Evolutionary conservation across 73 alveolate genomes (phyloP).

Genomic region (Tetrahymena thermophila): DNA sequence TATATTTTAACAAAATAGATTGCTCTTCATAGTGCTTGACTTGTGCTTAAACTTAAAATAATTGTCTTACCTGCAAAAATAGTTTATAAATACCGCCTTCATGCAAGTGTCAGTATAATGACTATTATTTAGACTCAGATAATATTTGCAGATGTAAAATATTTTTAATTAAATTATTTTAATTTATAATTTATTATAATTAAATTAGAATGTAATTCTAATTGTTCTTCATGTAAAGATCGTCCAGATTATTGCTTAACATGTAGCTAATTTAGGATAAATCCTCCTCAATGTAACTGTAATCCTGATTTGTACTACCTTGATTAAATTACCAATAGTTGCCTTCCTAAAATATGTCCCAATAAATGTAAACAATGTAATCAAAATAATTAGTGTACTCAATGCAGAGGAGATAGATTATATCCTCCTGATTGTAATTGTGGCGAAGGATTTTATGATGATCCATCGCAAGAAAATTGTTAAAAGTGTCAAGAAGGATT

Average conservation of each 20-base stretch:
- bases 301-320: neutral
- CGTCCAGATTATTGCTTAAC: neutral
- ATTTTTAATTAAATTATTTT: no score
- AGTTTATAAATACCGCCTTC: neutral
- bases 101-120: no score
- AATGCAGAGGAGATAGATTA: neutral
- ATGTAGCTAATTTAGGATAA: neutral
- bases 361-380: no score
- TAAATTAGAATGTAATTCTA: neutral
- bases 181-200: no score
- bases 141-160: neutral
- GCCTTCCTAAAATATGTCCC: neutral
- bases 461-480: neutral
- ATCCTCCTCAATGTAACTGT: neutral
- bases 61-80: neutral
- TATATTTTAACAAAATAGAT: neutral
- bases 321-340: neutral
- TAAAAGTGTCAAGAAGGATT: neutral
- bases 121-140: neutral
- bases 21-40: neutral
- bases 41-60: neutral
- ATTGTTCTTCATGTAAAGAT: neutral
- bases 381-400: no score
- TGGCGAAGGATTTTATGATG: neutral
- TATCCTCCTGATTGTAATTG: neutral